Percentiles rank a stretch among this genome's conserved stretches.
These are phyloP conservation scores for Pelargonium nanum DNA, from an alignment of 345 rosid genomes.

Conservation along the genomic window DNA sequence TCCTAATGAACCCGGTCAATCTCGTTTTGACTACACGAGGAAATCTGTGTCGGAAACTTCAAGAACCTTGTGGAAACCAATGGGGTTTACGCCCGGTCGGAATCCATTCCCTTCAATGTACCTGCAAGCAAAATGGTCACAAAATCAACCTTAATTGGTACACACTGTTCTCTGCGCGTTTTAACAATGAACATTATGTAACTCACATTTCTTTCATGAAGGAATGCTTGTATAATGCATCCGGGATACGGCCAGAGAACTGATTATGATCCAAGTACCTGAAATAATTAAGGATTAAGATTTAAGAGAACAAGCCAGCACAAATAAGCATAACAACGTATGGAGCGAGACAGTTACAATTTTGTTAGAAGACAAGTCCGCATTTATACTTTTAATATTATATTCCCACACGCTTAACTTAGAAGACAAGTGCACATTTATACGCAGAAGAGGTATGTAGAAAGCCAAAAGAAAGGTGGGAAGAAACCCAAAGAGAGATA, in stretches of 20 bases:
- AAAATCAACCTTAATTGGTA: not conserved
- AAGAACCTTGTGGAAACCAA: slow-evolving; percentile 56
- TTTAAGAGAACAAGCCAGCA: not conserved
- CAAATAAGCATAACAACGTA: not conserved
- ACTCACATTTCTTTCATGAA: slow-evolving; percentile 68
- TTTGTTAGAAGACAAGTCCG: not conserved
- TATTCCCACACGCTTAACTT: too few relatives aligned
- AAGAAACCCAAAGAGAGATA: too few relatives aligned
- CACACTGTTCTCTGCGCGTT: not conserved
- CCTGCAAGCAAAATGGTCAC: slow-evolving; percentile 45
- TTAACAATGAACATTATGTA: not conserved
- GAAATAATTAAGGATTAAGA: slow-evolving; percentile 7
- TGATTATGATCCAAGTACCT: slow-evolving; percentile 82
- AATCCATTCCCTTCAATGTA: slow-evolving; percentile 72
- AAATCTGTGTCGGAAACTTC: slow-evolving; percentile 66
- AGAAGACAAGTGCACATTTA: too few relatives aligned
- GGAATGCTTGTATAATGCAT: slow-evolving; percentile 53
- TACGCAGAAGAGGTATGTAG: too few relatives aligned
- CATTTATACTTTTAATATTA: not conserved
- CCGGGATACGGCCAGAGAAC: slow-evolving; percentile 59
- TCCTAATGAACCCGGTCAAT: too few relatives aligned
- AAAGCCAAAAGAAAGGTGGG: too few relatives aligned
- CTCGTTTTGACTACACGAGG: slow-evolving; percentile 12
- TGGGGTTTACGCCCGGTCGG: slow-evolving; percentile 47
- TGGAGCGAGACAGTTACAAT: not conserved